Evolutionary conservation across 2,329 filamentous ascomycete genomes (phyloP).

Genomic region (Xylaria sp.): DNA sequence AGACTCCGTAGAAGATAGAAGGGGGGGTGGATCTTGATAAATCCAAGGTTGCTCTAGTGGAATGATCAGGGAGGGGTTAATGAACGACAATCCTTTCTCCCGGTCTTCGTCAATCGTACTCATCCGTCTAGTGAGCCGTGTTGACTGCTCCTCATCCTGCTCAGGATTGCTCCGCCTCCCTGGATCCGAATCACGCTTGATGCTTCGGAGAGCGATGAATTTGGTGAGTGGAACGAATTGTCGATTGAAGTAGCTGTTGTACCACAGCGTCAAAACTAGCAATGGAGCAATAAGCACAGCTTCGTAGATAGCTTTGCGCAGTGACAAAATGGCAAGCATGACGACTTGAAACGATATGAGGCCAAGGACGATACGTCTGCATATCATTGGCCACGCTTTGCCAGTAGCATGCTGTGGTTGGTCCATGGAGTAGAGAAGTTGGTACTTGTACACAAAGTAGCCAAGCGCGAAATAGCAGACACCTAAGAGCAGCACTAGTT

Average conservation of each 20-base stretch:
- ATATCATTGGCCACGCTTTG: conserved; percentile 95
- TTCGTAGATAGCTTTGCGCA: conserved; percentile 74
- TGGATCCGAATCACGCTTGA: conserved; percentile 67
- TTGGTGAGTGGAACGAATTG: conserved; percentile 88
- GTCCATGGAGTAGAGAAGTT: conserved; percentile 97
- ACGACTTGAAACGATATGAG: conserved; percentile 88
- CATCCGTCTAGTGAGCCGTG: conserved; percentile 55
- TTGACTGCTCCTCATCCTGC: conserved; percentile 45
- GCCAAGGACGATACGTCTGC: conserved; percentile 86
- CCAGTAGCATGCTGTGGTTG: conserved; percentile 94
- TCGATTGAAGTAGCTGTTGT: conserved; percentile 78
- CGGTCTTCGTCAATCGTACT: conserved; percentile 75
- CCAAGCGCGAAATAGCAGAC: conserved; percentile 83
- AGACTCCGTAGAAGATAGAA: conserved; percentile 32
- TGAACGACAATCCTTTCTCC: conserved; percentile 72
- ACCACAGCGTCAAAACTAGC: conserved; percentile 83
- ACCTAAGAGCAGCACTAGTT: conserved; percentile 80
- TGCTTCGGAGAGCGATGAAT: conserved; percentile 89
- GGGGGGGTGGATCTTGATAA: conserved; percentile 59
- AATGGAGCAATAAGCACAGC: conserved; percentile 78
- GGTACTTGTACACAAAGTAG: conserved; percentile 94
- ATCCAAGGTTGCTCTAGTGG: conserved; percentile 77
- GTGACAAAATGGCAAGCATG: conserved; percentile 83
- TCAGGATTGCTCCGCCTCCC: conserved; percentile 52
- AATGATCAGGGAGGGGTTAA: conserved; percentile 75